Percentiles rank a stretch among this genome's conserved stretches.
Conservation (phyloP, 192 early-diverging fungal genomes). For the Paraglomus brasilianum region DNA sequence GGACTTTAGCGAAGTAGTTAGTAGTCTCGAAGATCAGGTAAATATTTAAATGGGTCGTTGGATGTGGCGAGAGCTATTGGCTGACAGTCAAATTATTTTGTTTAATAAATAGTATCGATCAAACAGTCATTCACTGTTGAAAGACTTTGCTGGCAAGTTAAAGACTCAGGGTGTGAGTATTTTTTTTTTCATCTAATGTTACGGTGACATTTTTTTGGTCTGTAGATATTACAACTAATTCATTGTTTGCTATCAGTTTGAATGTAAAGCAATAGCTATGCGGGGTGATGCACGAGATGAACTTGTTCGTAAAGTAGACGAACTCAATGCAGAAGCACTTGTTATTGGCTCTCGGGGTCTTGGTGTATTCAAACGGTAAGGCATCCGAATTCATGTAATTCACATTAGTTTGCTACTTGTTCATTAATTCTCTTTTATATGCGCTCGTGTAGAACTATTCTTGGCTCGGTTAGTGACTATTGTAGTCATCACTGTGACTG, state of each 20-base stretch:
- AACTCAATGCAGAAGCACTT: conserved; percentile 57
- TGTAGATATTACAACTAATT: neutral
- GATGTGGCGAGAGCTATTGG: neutral
- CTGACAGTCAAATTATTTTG: neutral
- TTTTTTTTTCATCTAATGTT: too few species aligned
- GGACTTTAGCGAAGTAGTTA: conserved; percentile 37
- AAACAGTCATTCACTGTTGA: conserved; percentile 31
- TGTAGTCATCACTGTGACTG: conserved; percentile 43
- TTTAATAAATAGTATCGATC: conserved; percentile 28
- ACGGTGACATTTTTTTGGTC: conserved; percentile 28
- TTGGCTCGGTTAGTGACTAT: conserved; percentile 52
- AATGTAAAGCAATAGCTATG: conserved; percentile 55
- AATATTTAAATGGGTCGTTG: conserved; percentile 23
- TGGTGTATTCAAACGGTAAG: conserved; percentile 50
- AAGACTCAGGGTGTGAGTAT: conserved; percentile 34
- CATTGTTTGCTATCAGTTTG: conserved; percentile 31
- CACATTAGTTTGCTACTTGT: neutral
- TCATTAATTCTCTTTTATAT: conserved; percentile 1
- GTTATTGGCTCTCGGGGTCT: conserved; percentile 64
- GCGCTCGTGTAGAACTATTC: conserved; percentile 32
- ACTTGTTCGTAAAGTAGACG: conserved; percentile 55
- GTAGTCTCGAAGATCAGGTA: conserved; percentile 38
- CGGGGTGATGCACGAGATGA: conserved; percentile 63
- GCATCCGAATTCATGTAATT: neutral
- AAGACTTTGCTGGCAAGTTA: conserved; percentile 35